Evolutionary conservation across 2,329 filamentous ascomycete genomes (phyloP).

Genomic region (Ceratocystis alfenasii): DNA sequence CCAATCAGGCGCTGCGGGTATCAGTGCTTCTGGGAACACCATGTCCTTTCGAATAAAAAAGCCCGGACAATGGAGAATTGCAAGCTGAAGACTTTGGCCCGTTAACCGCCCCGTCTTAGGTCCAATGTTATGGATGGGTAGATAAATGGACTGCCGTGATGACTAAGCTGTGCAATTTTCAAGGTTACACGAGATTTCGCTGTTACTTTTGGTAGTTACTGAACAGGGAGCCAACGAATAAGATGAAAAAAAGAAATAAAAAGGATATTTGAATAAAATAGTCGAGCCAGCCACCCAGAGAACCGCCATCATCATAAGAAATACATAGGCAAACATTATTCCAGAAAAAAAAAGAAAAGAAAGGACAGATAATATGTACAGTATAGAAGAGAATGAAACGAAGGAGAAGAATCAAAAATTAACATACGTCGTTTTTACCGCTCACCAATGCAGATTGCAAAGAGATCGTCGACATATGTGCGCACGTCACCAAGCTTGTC

Average conservation of each 20-base stretch:
- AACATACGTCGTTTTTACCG: constrained; percentile 9
- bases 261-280: neutral
- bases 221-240: too few relatives aligned
- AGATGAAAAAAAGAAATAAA: neutral
- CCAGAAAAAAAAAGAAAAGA: neutral
- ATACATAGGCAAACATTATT: neutral
- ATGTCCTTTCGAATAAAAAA: too few relatives aligned
- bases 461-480: constrained; percentile 38
- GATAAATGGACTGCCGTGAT: too few relatives aligned
- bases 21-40: too few relatives aligned
- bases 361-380: neutral
- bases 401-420: neutral
- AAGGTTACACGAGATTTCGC: too few relatives aligned
- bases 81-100: too few relatives aligned
- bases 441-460: constrained; percentile 18
- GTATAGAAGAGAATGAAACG: neutral
- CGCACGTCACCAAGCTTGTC: constrained; percentile 29
- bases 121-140: too few relatives aligned
- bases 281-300: neutral
- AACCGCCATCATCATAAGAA: neutral
- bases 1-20: too few relatives aligned
- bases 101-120: too few relatives aligned
- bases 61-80: too few relatives aligned
- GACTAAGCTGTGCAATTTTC: too few relatives aligned
- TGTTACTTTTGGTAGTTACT: too few relatives aligned